Evolutionary conservation across 1,139 yeast species (phyloP), one percentile per base, ranked within the genome.

Genomic region (Yamadazyma membranifaciens): DNA sequence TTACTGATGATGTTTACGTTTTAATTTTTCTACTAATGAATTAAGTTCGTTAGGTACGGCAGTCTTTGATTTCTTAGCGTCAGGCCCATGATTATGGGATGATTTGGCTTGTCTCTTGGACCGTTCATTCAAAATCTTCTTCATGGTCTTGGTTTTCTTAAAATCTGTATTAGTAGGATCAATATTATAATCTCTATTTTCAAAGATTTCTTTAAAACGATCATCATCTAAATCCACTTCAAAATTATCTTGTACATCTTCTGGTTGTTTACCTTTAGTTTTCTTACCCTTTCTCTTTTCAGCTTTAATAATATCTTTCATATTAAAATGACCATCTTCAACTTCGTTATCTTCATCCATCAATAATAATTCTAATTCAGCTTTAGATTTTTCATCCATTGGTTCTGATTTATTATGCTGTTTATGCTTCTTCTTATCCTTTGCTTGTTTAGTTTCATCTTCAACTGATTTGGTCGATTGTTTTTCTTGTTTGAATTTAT

Each of bases 111-210:
- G 46, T 56, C 94, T 76, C 56, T 78, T 79, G 28, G 83, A 75
- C 51, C 95, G 78, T 60, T 88, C 94, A 38, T 79, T 73, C 63
- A 89, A 65, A 39, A 92, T 78, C 60, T 83, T 75, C 57, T 83
- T 83, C 96, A 91, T 89, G 17, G 94, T 88, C 31, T 80, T 69
- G 1, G 98, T 89, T 65, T 84, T 81, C 67, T 87, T 89, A 70
- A 80, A 92, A 57, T 87, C 96, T 14, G 95, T 85, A 53, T 77
- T 81, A 13, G 95, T 83, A 15, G 96, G 92, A 61, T 87, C 95
- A 54, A 92, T 88, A 9, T 97, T 96, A 64, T 81, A 94, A 44
- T 86, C 95, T 50, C 87, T 96, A 49, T 81, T 81, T 52, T 89
- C 95, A 57, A 87, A 91, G 49, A 92, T 75, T 53, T 88, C 96